A percentile compares a stretch with the other conserved stretches of the same genome.
phyloP scores from a whole-genome alignment of 345 rosid genomes.

The Kandelia obovata region DNA sequence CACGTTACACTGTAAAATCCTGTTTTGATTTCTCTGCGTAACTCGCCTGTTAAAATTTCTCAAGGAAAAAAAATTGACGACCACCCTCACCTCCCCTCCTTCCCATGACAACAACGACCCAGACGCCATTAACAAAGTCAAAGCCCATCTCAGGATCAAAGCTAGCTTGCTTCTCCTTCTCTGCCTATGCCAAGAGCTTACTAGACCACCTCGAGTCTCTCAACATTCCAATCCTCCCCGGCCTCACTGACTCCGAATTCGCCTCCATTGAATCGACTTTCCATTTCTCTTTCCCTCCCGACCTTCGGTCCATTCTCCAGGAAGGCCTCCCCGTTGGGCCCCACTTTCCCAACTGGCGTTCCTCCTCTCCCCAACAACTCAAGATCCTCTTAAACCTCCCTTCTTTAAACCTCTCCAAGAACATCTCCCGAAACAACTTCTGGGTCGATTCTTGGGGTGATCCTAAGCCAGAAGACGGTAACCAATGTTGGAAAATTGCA shows the following conservation, averaged over 20 bases:
- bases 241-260: conserved; percentile 65
- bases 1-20: background rate
- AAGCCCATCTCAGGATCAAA: conserved; percentile 20
- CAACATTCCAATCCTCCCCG: conserved; percentile 49
- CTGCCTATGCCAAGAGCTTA: conserved; percentile 62
- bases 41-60: too few relatives aligned
- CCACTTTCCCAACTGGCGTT: conserved; percentile 77
- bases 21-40: too few relatives aligned
- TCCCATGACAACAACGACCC: background rate
- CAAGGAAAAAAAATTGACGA: too few relatives aligned
- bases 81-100: background rate
- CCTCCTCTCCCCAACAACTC: conserved; percentile 62
- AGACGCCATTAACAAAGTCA: conserved; percentile 4
- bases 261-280: conserved; percentile 50
- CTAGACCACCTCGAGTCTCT: conserved; percentile 47
- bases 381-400: conserved; percentile 52
- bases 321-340: conserved; percentile 72
- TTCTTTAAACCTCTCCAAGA: conserved; percentile 39
- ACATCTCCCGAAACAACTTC: conserved; percentile 41
- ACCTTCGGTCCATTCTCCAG: conserved; percentile 76
- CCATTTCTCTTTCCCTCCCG: conserved; percentile 70
- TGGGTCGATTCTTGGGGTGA: conserved; percentile 79
- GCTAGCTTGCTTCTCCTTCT: conserved; percentile 55
- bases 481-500: conserved; percentile 29
- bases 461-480: conserved; percentile 29